Base-by-base conservation (phyloP, 2,329 filamentous ascomycete species). In the Gnomoniopsis smithogilvyi region DNA sequence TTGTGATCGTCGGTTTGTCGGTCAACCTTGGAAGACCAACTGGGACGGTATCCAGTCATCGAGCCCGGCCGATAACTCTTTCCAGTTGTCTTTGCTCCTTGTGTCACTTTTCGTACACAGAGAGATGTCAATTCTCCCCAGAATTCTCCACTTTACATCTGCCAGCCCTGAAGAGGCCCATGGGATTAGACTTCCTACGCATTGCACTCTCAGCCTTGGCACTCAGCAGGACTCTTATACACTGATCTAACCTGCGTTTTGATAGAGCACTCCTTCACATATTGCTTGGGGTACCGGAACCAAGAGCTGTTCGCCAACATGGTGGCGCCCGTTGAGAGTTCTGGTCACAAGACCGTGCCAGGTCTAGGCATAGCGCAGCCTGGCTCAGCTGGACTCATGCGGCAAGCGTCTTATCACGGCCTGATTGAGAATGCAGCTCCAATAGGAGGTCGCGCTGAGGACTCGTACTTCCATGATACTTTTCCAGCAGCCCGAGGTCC, bases 391-490 rank as follows among this genome's bases (percentile, higher is more conserved):
- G 34, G 41, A 10, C 14, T n/a, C 41, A 17, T 49, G n/a, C 56
- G 50, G n/a, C 55, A 54, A 10, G 43, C 47, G 11, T 62, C 56
- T n/a, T 34, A 43, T 26, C 56, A 54, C 24, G 52, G 49, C 6
- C 53, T 56, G 30, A 46, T 59, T 14, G 43, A 52, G 36, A 47
- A 56, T n/a, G 56, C 60, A 24, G 60, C 53, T 17, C 57, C 56
- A 8, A 51, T n/a, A 34, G 45, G 41, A 15, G 26, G 49, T 7
- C 22, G 52, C 7, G 46, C 56, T 26, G 45, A 6, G 22, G 45
- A 43, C 19, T 55, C 52, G n/a, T 53, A 55, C 26, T 46, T 51
- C 2, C 59, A 51, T 33, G 56, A 62, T 7, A 34, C 48, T 26
- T 6, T 43, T 19, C 36, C 6, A 30, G 34, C n/a, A 17, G 36